A percentile compares a stretch with the other conserved stretches of the same genome.
Evolutionary conservation across 257 asterid genomes (phyloP).

Genomic region (Plectranthus barbatus): DNA sequence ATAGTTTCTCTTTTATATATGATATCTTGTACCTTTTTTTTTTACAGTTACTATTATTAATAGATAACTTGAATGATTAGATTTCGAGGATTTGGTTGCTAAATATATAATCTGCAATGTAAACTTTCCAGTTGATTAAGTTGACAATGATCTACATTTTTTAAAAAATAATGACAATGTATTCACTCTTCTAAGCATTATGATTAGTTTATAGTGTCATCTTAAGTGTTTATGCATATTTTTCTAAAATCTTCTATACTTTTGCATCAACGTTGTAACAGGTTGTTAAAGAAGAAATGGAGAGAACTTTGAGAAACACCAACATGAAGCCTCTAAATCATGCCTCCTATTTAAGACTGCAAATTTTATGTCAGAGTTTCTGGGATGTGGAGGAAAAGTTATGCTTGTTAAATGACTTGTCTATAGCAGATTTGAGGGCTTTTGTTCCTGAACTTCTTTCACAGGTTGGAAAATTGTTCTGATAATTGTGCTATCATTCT

Average conservation of each 20-base stretch:
- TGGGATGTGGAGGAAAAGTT: slow-evolving; percentile 93
- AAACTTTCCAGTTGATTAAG: neutral
- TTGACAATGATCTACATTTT: neutral
- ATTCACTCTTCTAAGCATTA: neutral
- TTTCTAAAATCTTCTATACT: too few species aligned
- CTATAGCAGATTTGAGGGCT: slow-evolving; percentile 60
- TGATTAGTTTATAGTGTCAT: slow-evolving; percentile 2
- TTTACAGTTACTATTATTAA: neutral
- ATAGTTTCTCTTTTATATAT: neutral
- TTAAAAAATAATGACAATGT: neutral
- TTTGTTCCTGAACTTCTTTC: slow-evolving; percentile 81
- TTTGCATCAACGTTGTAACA: slow-evolving; percentile 32
- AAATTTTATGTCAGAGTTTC: slow-evolving; percentile 76
- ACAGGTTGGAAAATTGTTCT: slow-evolving; percentile 47
- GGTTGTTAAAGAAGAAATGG: slow-evolving; percentile 90
- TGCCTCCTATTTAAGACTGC: slow-evolving; percentile 81
- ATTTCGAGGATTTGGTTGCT: neutral
- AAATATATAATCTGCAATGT: too few species aligned
- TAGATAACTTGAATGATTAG: slow-evolving; percentile 4
- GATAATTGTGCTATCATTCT: slow-evolving; percentile 8
- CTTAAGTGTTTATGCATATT: too few species aligned
- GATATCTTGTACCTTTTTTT: neutral
- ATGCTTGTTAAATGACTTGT: slow-evolving; percentile 54
- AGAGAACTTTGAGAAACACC: slow-evolving; percentile 82
- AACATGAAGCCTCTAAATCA: slow-evolving; percentile 94